Evolutionary conservation across 176 grass and related monocot species (phyloP).

Genomic region (Olyra latifolia): DNA sequence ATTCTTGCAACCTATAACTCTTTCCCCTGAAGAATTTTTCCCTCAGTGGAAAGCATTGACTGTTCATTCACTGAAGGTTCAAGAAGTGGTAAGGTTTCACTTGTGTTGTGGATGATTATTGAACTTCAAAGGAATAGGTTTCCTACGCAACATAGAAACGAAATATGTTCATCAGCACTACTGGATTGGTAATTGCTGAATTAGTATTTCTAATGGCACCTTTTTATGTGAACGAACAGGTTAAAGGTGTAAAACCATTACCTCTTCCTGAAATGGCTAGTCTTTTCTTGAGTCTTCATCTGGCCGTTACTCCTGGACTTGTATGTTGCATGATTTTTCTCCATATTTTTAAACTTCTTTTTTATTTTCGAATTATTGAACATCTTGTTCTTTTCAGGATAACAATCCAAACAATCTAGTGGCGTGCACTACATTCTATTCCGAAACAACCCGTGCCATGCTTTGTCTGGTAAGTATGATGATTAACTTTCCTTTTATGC

Average conservation of each 20-base stretch:
- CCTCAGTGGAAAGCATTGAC: slow-evolving; percentile 88
- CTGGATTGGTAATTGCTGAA: slow-evolving; percentile 10
- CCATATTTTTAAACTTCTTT: neutral
- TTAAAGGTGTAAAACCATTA: slow-evolving; percentile 91
- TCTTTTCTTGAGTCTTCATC: slow-evolving; percentile 76
- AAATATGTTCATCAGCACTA: neutral
- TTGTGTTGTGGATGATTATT: slow-evolving; percentile 20
- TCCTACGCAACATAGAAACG: slow-evolving; percentile 14
- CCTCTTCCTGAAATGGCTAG: slow-evolving; percentile 81
- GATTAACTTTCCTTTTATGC: neutral
- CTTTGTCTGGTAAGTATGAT: slow-evolving; percentile 86
- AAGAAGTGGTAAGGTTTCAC: slow-evolving; percentile 85
- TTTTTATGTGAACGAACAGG: slow-evolving; percentile 50
- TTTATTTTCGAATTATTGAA: slow-evolving; percentile 35
- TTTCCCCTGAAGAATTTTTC: slow-evolving; percentile 92
- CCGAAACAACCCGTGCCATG: slow-evolving; percentile 72
- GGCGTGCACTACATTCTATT: slow-evolving; percentile 83
- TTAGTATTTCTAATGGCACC: slow-evolving; percentile 23
- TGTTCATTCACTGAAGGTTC: slow-evolving; percentile 80
- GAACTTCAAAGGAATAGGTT: neutral
- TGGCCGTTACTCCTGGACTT: slow-evolving; percentile 84
- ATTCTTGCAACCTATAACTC: slow-evolving; percentile 82
- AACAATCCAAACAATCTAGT: slow-evolving; percentile 96
- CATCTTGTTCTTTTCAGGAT: slow-evolving; percentile 58
- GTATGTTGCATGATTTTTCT: slow-evolving; percentile 52